Conservation (phyloP, 2,329 filamentous ascomycete species). For the Pseudopithomyces maydicus region DNA sequence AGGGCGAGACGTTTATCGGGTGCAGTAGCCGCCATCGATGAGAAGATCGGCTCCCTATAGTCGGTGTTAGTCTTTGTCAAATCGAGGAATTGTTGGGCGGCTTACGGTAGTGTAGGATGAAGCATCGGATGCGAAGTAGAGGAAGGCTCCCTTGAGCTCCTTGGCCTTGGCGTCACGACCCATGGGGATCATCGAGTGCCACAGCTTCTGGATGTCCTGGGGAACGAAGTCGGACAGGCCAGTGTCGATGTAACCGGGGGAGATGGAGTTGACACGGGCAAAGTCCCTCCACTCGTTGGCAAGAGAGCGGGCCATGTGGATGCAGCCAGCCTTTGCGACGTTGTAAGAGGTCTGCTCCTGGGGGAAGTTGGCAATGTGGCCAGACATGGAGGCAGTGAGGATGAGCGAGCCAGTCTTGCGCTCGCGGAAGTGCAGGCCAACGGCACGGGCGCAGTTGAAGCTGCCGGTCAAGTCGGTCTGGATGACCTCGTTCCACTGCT, state of each 20-base stretch:
- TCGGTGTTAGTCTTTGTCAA: slow-evolving; percentile 28
- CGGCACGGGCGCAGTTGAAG: slow-evolving; percentile 85
- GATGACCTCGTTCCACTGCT: slow-evolving; percentile 78
- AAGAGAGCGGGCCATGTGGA: slow-evolving; percentile 66
- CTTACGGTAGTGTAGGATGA: slow-evolving; percentile 77
- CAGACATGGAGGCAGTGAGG: slow-evolving; percentile 76
- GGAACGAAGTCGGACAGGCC: slow-evolving; percentile 69
- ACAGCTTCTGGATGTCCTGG: slow-evolving; percentile 71
- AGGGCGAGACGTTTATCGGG: slow-evolving; percentile 38
- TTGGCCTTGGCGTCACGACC: slow-evolving; percentile 73
- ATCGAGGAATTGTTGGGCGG: not conserved
- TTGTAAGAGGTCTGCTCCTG: slow-evolving; percentile 63
- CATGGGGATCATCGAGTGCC: slow-evolving; percentile 81
- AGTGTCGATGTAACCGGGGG: slow-evolving; percentile 71
- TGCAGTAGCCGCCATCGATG: slow-evolving; percentile 75
- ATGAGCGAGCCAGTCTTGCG: slow-evolving; percentile 67
- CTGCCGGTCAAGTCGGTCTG: slow-evolving; percentile 86
- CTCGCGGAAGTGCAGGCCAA: slow-evolving; percentile 78
- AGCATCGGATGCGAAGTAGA: slow-evolving; percentile 82
- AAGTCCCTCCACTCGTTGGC: slow-evolving; percentile 74
- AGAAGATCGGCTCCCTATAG: slow-evolving; percentile 65
- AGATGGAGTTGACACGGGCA: slow-evolving; percentile 70
- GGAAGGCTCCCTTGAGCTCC: slow-evolving; percentile 82
- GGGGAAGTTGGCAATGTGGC: slow-evolving; percentile 82
- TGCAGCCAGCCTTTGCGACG: slow-evolving; percentile 67